phyloP scores from a whole-genome alignment of 2,329 filamentous ascomycete species.

The Neofusicoccum cordaticola region DNA sequence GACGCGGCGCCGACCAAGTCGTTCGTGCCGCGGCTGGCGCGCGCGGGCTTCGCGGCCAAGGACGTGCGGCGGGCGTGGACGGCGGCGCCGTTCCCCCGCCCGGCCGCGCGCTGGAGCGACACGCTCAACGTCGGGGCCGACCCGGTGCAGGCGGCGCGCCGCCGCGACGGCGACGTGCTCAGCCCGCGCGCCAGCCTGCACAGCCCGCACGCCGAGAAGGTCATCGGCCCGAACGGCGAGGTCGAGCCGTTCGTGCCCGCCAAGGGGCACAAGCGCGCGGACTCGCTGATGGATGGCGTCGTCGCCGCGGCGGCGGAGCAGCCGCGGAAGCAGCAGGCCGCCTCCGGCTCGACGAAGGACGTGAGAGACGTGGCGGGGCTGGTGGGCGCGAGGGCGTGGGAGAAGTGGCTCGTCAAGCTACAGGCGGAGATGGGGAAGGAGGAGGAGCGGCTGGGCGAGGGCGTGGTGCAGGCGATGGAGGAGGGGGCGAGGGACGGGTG shows the following conservation, averaged over 20 bases:
- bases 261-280: neutral
- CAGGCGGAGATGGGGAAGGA: conserved; percentile 80
- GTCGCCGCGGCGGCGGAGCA: neutral
- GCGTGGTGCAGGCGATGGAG: conserved; percentile 57
- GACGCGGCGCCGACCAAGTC: conserved; percentile 79
- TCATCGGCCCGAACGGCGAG: conserved; percentile 35
- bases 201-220: conserved; percentile 27
- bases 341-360: conserved; percentile 55
- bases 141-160: conserved; percentile 50
- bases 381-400: conserved; percentile 87
- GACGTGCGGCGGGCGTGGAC: conserved; percentile 83
- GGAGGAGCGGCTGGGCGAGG: conserved; percentile 49
- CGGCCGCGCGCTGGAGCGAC: conserved; percentile 38
- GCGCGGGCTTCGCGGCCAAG: conserved; percentile 65
- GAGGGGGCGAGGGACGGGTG: conserved; percentile 58
- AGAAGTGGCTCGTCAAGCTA: conserved; percentile 89
- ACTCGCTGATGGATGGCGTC: neutral
- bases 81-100: conserved; percentile 74
- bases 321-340: neutral
- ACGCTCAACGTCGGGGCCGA: conserved; percentile 35
- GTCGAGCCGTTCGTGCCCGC: neutral
- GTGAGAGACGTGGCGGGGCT: conserved; percentile 75
- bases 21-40: conserved; percentile 71
- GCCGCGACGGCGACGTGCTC: conserved; percentile 30
- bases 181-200: neutral